Percentiles rank a stretch among this genome's conserved stretches.
Conservation (phyloP, 805 yeast species). For the Yamadazyma insecticola region DNA sequence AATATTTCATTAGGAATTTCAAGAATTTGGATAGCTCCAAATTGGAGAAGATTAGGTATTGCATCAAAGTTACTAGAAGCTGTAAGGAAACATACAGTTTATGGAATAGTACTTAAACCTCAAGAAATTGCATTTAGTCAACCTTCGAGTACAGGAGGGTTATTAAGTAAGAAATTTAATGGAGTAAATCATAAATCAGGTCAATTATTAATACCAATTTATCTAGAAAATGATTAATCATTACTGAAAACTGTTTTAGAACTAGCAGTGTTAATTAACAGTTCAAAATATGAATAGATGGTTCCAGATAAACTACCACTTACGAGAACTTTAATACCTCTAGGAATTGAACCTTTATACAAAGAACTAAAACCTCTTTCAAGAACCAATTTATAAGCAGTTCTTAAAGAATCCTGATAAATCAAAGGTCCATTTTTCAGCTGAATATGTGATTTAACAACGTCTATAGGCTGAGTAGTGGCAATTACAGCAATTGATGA, state of each 20-base stretch:
- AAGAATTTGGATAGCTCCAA: conserved; percentile 40
- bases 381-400: conserved; percentile 29
- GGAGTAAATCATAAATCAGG: conserved; percentile 54
- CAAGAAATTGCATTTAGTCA: conserved; percentile 64
- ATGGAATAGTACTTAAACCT: conserved; percentile 43
- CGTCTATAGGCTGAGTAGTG: conserved; percentile 85
- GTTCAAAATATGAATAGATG: conserved; percentile 32
- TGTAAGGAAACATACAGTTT: conserved; percentile 41
- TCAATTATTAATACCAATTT: conserved; percentile 46
- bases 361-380: conserved; percentile 28
- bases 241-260: conserved; percentile 28
- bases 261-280: conserved; percentile 23
- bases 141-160: conserved; percentile 63
- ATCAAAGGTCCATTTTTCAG: conserved; percentile 57
- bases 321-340: conserved; percentile 35
- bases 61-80: conserved; percentile 42
- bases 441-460: conserved; percentile 82
- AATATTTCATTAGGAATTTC: conserved; percentile 34
- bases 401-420: conserved; percentile 58
- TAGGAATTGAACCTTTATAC: conserved; percentile 34
- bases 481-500: conserved; percentile 72
- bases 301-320: conserved; percentile 41
- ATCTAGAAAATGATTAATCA: conserved; percentile 22
- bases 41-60: conserved; percentile 47
- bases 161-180: conserved; percentile 52